Conservation (phyloP, 2,329 filamentous ascomycete species). For the Colletotrichum sp. region DNA sequence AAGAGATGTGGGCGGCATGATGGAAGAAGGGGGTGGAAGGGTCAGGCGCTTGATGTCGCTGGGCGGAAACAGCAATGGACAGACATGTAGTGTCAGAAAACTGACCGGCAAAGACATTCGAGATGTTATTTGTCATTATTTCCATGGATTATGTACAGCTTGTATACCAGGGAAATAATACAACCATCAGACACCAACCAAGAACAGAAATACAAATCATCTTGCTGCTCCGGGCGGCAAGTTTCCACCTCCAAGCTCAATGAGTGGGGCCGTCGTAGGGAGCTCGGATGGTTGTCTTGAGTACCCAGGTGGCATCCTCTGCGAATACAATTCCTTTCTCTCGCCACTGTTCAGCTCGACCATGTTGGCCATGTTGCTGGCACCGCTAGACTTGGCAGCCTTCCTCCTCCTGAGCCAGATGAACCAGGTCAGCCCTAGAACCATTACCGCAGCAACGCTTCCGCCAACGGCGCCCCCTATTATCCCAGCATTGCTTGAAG, state of each 20-base stretch:
- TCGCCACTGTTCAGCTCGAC: neutral
- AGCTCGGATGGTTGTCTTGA: neutral
- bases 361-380: neutral
- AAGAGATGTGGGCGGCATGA: neutral
- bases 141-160: fast-evolving
- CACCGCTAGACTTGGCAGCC: neutral
- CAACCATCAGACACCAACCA: neutral
- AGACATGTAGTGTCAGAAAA: neutral
- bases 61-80: neutral
- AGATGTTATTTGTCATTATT: neutral
- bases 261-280: neutral
- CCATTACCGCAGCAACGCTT: neutral
- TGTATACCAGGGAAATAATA: fast-evolving
- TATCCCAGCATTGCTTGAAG: neutral
- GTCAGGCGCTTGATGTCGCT: neutral
- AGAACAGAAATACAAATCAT: neutral
- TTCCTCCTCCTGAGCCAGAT: neutral
- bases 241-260: neutral
- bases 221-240: neutral
- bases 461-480: neutral
- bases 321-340: neutral
- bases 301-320: neutral
- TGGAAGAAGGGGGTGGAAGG: neutral
- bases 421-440: neutral
- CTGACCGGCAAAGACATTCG: neutral